Percentiles rank a stretch among this genome's conserved stretches.
phyloP scores from a whole-genome alignment of 768 basidiomycete genomes.

The Coprinopsis sp. region DNA sequence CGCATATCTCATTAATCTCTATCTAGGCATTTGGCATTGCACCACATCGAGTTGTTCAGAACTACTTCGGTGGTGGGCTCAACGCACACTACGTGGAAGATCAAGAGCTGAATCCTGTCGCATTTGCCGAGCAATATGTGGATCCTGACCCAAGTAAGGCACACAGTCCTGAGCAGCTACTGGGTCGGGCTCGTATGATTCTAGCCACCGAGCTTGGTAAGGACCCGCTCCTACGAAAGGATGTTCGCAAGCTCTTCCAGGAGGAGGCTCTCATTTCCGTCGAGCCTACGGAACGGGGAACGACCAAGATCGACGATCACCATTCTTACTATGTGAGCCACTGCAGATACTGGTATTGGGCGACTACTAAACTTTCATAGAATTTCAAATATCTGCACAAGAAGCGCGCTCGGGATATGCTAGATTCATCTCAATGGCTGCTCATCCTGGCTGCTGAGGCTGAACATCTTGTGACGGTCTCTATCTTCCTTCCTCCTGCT shows the following conservation, averaged over 20 bases:
- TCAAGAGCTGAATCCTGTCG: constrained; percentile 71
- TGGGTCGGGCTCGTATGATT: constrained; percentile 75
- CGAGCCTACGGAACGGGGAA: constrained; percentile 83
- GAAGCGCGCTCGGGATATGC: constrained; percentile 70
- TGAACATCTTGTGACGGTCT: constrained; percentile 79
- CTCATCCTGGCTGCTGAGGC: constrained; percentile 87
- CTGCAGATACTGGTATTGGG: background rate
- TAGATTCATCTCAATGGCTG: constrained; percentile 74
- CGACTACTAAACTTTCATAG: constrained; percentile 38
- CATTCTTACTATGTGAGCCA: constrained; percentile 65
- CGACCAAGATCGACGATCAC: constrained; percentile 68
- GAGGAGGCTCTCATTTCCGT: constrained; percentile 73
- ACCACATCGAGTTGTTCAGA: constrained; percentile 79
- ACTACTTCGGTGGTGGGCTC: constrained; percentile 61
- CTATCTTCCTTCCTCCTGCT: constrained; percentile 61
- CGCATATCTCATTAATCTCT: constrained; percentile 7
- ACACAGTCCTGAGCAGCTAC: constrained; percentile 59
- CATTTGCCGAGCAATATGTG: constrained; percentile 82
- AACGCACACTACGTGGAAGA: constrained; percentile 66
- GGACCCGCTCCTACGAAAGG: constrained; percentile 81
- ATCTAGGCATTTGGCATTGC: constrained; percentile 78
- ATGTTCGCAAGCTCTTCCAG: constrained; percentile 72
- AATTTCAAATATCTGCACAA: constrained; percentile 90
- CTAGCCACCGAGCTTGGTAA: constrained; percentile 87
- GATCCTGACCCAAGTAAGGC: constrained; percentile 61